These are phyloP conservation scores for Ganoderma lingzhi DNA, from an alignment of 1,284 basidiomycete genomes.

Conservation along the genomic window DNA sequence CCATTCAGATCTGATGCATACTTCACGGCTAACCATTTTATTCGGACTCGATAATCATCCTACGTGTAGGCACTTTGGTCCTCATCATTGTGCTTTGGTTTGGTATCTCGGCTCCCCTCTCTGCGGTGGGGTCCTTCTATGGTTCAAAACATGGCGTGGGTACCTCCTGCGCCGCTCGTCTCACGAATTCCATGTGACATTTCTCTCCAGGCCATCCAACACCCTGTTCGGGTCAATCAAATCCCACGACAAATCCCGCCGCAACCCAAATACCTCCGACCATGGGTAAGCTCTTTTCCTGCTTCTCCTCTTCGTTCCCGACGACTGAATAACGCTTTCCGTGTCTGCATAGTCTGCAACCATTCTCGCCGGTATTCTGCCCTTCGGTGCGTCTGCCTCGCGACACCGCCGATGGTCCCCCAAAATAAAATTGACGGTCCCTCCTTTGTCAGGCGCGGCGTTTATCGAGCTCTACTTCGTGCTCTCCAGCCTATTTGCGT, in stretches of 20 bases:
- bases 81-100: constrained; percentile 95
- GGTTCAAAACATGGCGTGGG: constrained; percentile 90
- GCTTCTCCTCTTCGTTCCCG: not conserved
- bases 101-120: constrained; percentile 90
- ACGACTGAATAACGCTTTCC: not conserved
- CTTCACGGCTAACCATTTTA: not conserved
- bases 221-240: constrained; percentile 90
- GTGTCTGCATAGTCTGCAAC: constrained; percentile 68
- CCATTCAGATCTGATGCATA: constrained; percentile 10
- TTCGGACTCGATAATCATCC: constrained; percentile 5
- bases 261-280: constrained; percentile 82
- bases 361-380: constrained; percentile 89
- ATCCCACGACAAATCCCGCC: constrained; percentile 95
- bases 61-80: constrained; percentile 78
- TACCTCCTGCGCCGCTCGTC: constrained; percentile 14
- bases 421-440: constrained; percentile 4
- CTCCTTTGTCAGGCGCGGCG: constrained; percentile 71
- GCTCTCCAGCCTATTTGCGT: constrained; percentile 93
- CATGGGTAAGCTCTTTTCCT: constrained; percentile 61
- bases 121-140: constrained; percentile 77
- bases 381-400: constrained; percentile 71
- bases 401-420: too few species aligned
- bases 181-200: not conserved
- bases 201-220: constrained; percentile 61
- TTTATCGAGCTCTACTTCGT: constrained; percentile 98